Evolutionary conservation across 345 rosid species (phyloP).

Genomic region (Acer saccharum): DNA sequence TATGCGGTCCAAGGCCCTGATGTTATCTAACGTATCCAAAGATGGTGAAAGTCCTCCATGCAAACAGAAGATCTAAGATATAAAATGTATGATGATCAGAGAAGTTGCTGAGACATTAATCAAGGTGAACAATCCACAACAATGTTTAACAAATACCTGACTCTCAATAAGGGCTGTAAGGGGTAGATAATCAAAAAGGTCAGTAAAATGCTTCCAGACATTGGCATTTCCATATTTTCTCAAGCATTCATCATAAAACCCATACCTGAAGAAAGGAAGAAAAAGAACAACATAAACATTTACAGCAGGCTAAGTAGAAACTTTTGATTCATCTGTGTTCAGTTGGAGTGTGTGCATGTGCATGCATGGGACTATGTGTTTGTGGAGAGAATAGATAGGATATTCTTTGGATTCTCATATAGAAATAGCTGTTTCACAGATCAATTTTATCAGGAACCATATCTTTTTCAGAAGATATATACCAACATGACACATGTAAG

Average conservation of each 20-base stretch:
- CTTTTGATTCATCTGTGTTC: background rate
- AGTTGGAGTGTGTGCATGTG: background rate
- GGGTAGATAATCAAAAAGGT: slow-evolving; percentile 88
- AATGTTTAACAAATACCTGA: slow-evolving; percentile 54
- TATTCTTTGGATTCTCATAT: background rate
- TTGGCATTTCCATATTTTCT: slow-evolving; percentile 96
- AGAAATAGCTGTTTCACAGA: background rate
- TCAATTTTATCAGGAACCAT: background rate
- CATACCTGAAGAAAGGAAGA: slow-evolving; percentile 62
- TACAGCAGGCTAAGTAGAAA: background rate
- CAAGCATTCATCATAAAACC: slow-evolving; percentile 93
- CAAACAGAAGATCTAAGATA: slow-evolving; percentile 77
- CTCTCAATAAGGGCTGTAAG: slow-evolving; percentile 95
- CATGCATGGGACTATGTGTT: background rate
- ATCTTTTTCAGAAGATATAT: background rate
- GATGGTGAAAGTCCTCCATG: slow-evolving; percentile 98
- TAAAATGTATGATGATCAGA: slow-evolving; percentile 12
- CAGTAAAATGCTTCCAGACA: slow-evolving; percentile 94
- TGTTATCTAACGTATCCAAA: slow-evolving; percentile 88
- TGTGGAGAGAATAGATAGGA: background rate
- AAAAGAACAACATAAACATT: background rate
- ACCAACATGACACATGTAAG: background rate
- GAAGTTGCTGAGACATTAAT: slow-evolving; percentile 9
- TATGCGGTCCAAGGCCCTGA: slow-evolving; percentile 92
- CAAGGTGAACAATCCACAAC: slow-evolving; percentile 2